Evolutionary conservation across 495 filamentous ascomycete genomes (phyloP), one percentile per base, ranked within the genome.

Genomic region (Penicillium cinerascens): DNA sequence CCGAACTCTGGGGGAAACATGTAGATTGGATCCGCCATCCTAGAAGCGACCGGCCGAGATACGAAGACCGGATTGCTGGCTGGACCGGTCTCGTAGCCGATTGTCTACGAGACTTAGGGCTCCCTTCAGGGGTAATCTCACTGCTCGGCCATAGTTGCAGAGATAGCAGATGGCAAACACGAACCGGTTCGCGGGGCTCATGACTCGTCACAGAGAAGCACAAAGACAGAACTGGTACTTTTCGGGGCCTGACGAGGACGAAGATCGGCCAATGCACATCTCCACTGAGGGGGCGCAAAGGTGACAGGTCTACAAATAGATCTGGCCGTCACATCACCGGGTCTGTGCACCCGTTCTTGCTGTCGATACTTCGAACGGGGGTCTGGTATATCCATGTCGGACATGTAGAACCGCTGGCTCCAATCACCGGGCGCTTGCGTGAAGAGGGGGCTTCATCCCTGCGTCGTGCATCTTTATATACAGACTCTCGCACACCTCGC

Each of bases 231-330:
- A 33, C 29, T 33, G 9, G 29, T 33, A 33, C 29, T 33, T 33
- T 29, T 2, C 7, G 29, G 11, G 29, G 2, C 1, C 6, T 7
- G 7, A 29, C 10, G 29, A 13, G 29, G 29, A 33, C 10, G 3
- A 33, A 11, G 27, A 11, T 29, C 9, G 29, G 29, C 29, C 29
- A 11, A 33, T 13, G 29, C 29, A 36, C 7, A 26, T 13, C 29
- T 40, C 35, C 37, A 17, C 18, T 39, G 37, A 39, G 16, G 35
- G 41, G 29, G 18, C 47, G 25, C 7, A 36, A 55, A 63, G 26
- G 50, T 60, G 56, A 63, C 59, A 63, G 56, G 51, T 57, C 54
- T 60, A 15, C 44, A 56, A 59, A 56, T 64, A 56, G 55, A 61
- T 57, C 35, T 47, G 26, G 38, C 44, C 39, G 51, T 63, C 50